phyloP scores from a whole-genome alignment of 345 rosid species.

The Citrus reticulata region DNA sequence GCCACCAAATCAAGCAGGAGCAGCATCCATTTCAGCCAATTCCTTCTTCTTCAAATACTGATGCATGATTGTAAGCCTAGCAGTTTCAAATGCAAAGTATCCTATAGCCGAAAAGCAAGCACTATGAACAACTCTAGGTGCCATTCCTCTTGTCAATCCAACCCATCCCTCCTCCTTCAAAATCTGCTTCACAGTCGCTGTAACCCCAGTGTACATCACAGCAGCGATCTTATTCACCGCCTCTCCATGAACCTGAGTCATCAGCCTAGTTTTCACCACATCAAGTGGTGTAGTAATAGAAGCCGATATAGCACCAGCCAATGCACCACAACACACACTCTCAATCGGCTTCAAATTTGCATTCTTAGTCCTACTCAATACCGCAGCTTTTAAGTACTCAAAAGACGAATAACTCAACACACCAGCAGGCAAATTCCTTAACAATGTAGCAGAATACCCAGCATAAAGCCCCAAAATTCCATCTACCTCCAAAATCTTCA shows the following conservation, averaged over 20 bases:
- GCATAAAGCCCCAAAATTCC: constrained; percentile 88
- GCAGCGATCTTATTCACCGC: constrained; percentile 48
- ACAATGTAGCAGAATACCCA: constrained; percentile 82
- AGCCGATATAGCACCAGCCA: constrained; percentile 94
- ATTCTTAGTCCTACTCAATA: constrained; percentile 57
- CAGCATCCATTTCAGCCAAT: constrained; percentile 28
- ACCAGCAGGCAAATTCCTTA: constrained; percentile 90
- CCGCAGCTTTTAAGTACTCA: constrained; percentile 80
- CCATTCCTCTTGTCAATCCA: constrained; percentile 82
- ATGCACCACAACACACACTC: constrained; percentile 82
- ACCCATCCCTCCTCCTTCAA: constrained; percentile 88
- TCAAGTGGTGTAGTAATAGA: constrained; percentile 85
- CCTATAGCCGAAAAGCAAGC: constrained; percentile 89
- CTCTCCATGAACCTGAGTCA: constrained; percentile 71
- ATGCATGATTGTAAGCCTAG: constrained; percentile 68
- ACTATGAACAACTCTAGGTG: constrained; percentile 87
- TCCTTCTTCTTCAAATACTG: constrained; percentile 67
- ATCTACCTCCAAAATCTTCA: constrained; percentile 74
- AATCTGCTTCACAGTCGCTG: constrained; percentile 64
- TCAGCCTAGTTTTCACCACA: constrained; percentile 90
- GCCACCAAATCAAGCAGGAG: constrained; percentile 23
- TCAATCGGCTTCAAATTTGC: constrained; percentile 71
- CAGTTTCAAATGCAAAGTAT: constrained; percentile 95
- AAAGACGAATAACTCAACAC: constrained; percentile 89
- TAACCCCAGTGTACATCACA: constrained; percentile 59